phyloP scores from a whole-genome alignment of 768 basidiomycete species.

The Termitomyces sp. region DNA sequence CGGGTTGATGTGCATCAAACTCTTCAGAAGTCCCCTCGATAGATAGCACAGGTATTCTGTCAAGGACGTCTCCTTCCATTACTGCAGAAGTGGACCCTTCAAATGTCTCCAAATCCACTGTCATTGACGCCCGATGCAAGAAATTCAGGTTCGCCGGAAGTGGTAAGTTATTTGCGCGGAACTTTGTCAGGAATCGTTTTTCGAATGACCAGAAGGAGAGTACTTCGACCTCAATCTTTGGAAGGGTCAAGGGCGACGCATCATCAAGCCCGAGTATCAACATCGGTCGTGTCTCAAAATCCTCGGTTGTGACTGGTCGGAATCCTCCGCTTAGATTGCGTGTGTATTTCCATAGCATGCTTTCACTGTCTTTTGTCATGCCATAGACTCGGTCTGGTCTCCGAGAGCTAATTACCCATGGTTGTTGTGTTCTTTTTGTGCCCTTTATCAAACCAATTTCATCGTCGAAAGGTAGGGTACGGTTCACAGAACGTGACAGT shows the following conservation, averaged over 20 bases:
- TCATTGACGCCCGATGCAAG: background rate
- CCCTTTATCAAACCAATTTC: background rate
- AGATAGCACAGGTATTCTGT: background rate
- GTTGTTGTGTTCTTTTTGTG: background rate
- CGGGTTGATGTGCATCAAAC: background rate
- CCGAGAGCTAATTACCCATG: conserved; percentile 1
- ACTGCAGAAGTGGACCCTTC: background rate
- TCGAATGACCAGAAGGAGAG: conserved; percentile 1
- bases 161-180: background rate
- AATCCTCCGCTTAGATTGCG: conserved; percentile 1
- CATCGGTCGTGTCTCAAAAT: background rate
- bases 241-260: background rate
- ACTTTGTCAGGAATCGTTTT: background rate
- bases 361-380: background rate
- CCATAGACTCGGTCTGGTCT: background rate
- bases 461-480: background rate
- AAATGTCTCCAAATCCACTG: background rate
- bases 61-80: background rate
- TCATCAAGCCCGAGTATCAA: background rate
- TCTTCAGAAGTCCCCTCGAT: background rate
- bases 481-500: background rate
- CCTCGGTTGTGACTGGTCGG: background rate
- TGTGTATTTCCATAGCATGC: background rate
- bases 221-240: background rate
- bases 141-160: conserved; percentile 2